Evolutionary conservation across 768 basidiomycete species (phyloP).

Genomic region (Termitomyces sp.): DNA sequence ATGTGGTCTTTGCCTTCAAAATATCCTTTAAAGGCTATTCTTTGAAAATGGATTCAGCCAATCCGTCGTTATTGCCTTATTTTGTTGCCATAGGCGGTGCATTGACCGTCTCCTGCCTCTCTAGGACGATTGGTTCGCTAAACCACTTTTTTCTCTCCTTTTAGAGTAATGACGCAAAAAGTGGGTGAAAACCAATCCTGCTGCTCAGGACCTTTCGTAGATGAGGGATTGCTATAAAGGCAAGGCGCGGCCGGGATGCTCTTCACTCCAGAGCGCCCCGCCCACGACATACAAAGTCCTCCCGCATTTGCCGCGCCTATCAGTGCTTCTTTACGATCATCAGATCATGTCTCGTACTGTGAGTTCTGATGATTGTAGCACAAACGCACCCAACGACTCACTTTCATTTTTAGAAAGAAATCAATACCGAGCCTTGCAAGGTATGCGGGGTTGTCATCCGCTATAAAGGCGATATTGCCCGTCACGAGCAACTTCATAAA

Average conservation of each 20-base stretch:
- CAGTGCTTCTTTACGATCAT: conserved; percentile 5
- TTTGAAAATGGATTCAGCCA: conserved; percentile 2
- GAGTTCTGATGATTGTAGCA: background rate
- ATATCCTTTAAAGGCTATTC: conserved; percentile 17
- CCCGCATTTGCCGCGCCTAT: background rate
- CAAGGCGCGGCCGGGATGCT: background rate
- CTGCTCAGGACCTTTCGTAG: conserved; percentile 1
- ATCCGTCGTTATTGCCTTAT: conserved; percentile 19
- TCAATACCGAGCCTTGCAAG: conserved; percentile 17
- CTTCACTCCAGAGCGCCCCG: background rate
- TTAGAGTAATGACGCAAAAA: conserved; percentile 17
- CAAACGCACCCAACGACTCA: background rate
- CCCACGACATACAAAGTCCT: background rate
- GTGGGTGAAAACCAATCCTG: conserved; percentile 14
- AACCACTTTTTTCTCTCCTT: conserved; percentile 12
- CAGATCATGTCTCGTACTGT: conserved; percentile 15
- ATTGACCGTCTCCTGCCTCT: conserved; percentile 17
- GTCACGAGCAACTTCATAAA: conserved; percentile 17
- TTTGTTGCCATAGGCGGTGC: conserved; percentile 12
- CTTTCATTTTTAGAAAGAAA: conserved; percentile 11
- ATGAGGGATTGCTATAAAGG: background rate
- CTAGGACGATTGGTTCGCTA: conserved; percentile 18
- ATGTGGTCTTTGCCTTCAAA: conserved; percentile 5
- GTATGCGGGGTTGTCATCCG: conserved; percentile 17
- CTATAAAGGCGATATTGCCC: conserved; percentile 17